Evolutionary conservation across 164 flowering plant genomes (phyloP).

Genomic region (Amborella trichopoda): DNA sequence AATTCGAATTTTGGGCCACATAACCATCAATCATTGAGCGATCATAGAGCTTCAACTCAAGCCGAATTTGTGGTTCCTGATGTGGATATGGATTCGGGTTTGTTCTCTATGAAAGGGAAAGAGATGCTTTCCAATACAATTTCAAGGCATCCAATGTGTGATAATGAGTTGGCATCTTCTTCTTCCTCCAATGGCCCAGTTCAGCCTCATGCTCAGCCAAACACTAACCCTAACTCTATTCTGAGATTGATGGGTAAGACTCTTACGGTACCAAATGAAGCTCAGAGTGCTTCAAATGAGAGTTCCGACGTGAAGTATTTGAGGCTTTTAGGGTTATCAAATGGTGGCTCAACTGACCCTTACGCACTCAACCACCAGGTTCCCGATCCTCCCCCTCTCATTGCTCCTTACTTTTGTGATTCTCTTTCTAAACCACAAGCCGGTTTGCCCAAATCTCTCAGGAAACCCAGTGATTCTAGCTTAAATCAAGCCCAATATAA

Average conservation of each 20-base stretch:
- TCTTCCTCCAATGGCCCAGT: neutral
- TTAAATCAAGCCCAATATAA: neutral
- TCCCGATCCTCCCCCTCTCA: conserved; percentile 17
- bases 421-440: neutral
- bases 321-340: conserved; percentile 12
- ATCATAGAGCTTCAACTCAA: too few relatives aligned
- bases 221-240: conserved; percentile 39
- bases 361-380: conserved; percentile 8
- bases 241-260: conserved; percentile 91
- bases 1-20: too few relatives aligned
- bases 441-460: too few relatives aligned
- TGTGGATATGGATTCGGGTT: neutral
- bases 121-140: neutral
- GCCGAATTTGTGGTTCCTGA: neutral
- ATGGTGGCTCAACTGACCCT: conserved; percentile 11
- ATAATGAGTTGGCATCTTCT: neutral
- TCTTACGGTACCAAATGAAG: conserved; percentile 65
- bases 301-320: conserved; percentile 10
- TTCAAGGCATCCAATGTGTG: neutral
- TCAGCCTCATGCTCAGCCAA: conserved; percentile 2
- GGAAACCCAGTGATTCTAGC: too few relatives aligned
- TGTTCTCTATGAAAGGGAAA: neutral
- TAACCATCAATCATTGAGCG: too few relatives aligned
- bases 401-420: neutral
- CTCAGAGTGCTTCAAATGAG: conserved; percentile 7